These are phyloP conservation scores for Komagataella kurtzmanii DNA, from an alignment of 805 yeast species.

Conservation along the genomic window DNA sequence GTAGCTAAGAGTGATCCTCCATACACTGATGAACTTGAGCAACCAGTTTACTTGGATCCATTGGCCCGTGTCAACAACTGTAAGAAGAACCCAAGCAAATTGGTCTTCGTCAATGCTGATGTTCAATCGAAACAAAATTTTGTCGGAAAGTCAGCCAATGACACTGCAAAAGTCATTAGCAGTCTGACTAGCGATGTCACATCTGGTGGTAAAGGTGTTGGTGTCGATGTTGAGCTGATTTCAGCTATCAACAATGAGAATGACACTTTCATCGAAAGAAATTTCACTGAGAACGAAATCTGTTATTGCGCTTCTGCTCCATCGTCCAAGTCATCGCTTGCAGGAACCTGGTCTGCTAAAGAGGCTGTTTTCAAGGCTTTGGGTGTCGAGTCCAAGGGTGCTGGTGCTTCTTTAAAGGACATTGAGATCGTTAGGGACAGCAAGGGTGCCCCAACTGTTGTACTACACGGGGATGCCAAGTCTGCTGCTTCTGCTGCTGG, in stretches of 20 bases:
- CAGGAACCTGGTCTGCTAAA: conserved; percentile 99
- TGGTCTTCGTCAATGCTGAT: conserved; percentile 32
- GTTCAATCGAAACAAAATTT: conserved; percentile 32
- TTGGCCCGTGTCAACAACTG: conserved; percentile 53
- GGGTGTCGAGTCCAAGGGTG: conserved; percentile 82
- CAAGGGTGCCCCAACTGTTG: conserved; percentile 76
- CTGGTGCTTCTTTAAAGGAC: conserved; percentile 86
- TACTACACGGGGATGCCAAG: conserved; percentile 64
- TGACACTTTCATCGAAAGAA: conserved; percentile 82
- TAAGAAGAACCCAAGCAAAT: conserved; percentile 18
- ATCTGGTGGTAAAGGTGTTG: conserved; percentile 56
- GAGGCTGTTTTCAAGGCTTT: conserved; percentile 97
- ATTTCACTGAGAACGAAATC: conserved; percentile 76
- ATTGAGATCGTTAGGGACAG: conserved; percentile 71
- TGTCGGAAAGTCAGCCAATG: conserved; percentile 32
- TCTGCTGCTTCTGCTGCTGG: conserved; percentile 61
- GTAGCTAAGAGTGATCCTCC: conserved; percentile 92
- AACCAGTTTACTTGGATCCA: conserved; percentile 90
- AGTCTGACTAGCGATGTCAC: conserved; percentile 33
- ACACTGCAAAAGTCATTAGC: conserved; percentile 53
- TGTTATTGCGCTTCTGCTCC: conserved; percentile 66
- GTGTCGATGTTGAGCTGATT: conserved; percentile 93
- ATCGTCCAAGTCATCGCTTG: conserved; percentile 75
- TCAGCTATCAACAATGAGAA: conserved; percentile 74
- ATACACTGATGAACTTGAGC: conserved; percentile 78